Conservation (phyloP, 2,329 filamentous ascomycete species). For the Fusarium graminum region DNA sequence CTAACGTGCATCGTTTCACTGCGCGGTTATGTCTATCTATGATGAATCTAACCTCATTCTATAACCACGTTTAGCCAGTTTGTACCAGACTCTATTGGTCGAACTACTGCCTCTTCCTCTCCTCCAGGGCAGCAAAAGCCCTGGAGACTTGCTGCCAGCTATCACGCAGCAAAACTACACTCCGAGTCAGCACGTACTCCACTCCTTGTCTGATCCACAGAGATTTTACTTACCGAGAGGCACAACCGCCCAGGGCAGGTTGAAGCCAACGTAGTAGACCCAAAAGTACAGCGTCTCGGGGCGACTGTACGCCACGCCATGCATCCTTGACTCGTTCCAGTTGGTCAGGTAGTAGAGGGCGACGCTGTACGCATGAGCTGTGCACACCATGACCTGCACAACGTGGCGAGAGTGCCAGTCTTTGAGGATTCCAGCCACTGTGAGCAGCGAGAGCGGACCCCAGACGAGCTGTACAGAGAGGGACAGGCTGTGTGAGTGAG, state of each 20-base stretch:
- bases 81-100: not conserved
- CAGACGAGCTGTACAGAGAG: conserved; percentile 59
- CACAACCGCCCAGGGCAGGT: conserved; percentile 70
- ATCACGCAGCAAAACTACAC: conserved; percentile 51
- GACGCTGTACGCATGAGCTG: conserved; percentile 72
- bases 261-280: conserved; percentile 73
- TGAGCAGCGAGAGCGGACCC: conserved; percentile 69
- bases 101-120: conserved; percentile 44
- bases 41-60: conserved; percentile 1
- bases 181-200: conserved; percentile 28
- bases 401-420: conserved; percentile 62
- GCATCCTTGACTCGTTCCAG: conserved; percentile 60
- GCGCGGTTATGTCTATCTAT: not conserved
- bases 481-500: conserved; percentile 10
- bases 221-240: conserved; percentile 62
- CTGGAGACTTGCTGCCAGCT: conserved; percentile 48
- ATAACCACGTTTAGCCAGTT: not conserved
- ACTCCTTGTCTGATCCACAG: not conserved
- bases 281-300: conserved; percentile 73
- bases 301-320: conserved; percentile 65
- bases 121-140: conserved; percentile 49
- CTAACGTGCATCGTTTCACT: conserved; percentile 3
- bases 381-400: conserved; percentile 64
- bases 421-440: conserved; percentile 61
- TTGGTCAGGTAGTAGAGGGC: conserved; percentile 72